These are phyloP conservation scores for Penicillium antarcticum DNA, from an alignment of 495 filamentous ascomycete genomes.

Conservation along the genomic window DNA sequence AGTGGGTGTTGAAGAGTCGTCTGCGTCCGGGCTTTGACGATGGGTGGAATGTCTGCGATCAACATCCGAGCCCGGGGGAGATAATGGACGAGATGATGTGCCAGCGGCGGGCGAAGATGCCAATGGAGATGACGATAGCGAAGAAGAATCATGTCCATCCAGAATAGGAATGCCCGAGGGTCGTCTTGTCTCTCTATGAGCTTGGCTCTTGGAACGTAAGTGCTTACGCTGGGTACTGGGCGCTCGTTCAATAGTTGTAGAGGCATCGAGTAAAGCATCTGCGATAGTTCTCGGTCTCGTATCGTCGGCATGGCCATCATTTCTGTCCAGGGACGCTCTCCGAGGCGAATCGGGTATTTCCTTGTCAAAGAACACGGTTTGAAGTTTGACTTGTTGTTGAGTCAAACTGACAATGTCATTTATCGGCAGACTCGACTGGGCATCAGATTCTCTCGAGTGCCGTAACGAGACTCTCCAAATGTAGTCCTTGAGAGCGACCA, in stretches of 20 bases:
- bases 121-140: conserved; percentile 27
- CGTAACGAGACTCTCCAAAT: conserved; percentile 81
- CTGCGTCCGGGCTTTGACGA: conserved; percentile 29
- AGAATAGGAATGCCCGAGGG: conserved; percentile 12
- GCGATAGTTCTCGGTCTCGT: conserved; percentile 70
- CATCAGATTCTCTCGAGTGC: conserved; percentile 51
- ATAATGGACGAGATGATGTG: conserved; percentile 37
- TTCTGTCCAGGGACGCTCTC: conserved; percentile 33
- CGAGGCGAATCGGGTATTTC: conserved; percentile 45
- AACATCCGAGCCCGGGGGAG: conserved; percentile 35
- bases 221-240: conserved; percentile 54
- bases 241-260: conserved; percentile 76
- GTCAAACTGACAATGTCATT: conserved; percentile 70
- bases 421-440: conserved; percentile 40
- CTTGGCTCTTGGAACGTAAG: conserved; percentile 41
- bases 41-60: conserved; percentile 22
- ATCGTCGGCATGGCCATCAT: conserved; percentile 27
- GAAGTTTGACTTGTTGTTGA: conserved; percentile 67
- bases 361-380: conserved; percentile 91
- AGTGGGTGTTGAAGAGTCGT: conserved; percentile 36
- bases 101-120: conserved; percentile 40
- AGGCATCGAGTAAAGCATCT: conserved; percentile 89
- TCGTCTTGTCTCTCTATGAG: conserved; percentile 45
- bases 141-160: conserved; percentile 28
- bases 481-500: conserved; percentile 82